A percentile compares a stretch with the other conserved stretches of the same genome.
Conservation (phyloP, 345 rosid species). For the Aquilaria sinensis region DNA sequence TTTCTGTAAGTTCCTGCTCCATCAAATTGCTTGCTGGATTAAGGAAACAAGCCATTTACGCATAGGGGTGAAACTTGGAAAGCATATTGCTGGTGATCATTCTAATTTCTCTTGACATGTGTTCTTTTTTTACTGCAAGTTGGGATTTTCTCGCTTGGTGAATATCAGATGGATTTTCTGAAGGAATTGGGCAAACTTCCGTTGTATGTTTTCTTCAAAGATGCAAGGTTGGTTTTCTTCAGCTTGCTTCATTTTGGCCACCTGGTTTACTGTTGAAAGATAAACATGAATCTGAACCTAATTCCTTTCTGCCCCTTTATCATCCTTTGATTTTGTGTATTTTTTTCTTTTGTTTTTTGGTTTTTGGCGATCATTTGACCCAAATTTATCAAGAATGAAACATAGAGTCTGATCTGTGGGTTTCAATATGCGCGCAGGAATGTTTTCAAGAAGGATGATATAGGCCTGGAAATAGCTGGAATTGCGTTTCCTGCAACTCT, state of each 20-base stretch:
- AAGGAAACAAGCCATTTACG: background rate
- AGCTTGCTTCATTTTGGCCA: background rate
- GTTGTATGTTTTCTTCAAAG: constrained; percentile 29
- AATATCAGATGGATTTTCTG: constrained; percentile 2
- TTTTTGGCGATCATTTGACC: background rate
- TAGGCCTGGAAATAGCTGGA: constrained; percentile 45
- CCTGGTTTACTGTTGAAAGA: background rate
- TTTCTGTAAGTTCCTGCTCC: constrained; percentile 1
- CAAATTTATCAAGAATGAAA: background rate
- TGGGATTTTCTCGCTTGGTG: background rate
- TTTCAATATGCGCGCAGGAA: constrained; percentile 22
- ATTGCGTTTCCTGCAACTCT: constrained; percentile 57
- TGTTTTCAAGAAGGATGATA: constrained; percentile 36
- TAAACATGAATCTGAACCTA: background rate
- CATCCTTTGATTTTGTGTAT: background rate
- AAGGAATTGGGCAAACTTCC: constrained; percentile 21
- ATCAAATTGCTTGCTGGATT: background rate
- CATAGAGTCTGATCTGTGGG: background rate
- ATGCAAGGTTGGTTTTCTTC: constrained; percentile 22
- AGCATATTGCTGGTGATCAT: background rate
- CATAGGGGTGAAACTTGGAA: background rate
- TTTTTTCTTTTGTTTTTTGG: constrained; percentile 2
- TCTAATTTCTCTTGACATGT: background rate
- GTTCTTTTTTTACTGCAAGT: background rate
- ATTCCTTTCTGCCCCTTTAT: background rate